phyloP scores from a whole-genome alignment of 1,139 yeast genomes.

The Nakaseomyces kungkrabaensis region DNA sequence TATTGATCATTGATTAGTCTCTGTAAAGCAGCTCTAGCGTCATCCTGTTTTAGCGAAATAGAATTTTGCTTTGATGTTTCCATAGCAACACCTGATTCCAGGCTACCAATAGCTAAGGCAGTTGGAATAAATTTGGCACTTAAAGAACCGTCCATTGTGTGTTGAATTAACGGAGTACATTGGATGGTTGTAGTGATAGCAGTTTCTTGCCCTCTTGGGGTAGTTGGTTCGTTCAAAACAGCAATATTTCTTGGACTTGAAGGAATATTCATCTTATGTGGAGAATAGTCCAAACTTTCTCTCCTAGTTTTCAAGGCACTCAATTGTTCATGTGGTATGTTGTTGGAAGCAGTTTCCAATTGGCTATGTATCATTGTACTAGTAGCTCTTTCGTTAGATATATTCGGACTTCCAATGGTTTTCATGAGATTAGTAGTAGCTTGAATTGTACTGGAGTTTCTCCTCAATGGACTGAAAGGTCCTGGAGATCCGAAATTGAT shows the following conservation, averaged over 20 bases:
- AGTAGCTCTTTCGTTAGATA: conserved; percentile 1
- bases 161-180: conserved; percentile 25
- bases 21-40: conserved; percentile 24
- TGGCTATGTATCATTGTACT: conserved; percentile 7
- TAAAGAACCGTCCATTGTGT: conserved; percentile 25
- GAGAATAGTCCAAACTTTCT: not conserved
- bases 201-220: conserved; percentile 12
- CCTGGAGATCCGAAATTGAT: conserved; percentile 15
- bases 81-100: conserved; percentile 2
- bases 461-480: conserved; percentile 7
- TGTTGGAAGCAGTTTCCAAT: conserved; percentile 18
- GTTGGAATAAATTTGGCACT: conserved; percentile 12
- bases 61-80: not conserved
- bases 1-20: conserved; percentile 20
- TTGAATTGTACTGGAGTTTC: conserved; percentile 4
- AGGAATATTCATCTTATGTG: conserved; percentile 1
- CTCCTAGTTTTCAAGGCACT: not conserved
- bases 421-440: not conserved
- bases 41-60: conserved; percentile 15
- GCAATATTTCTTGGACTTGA: conserved; percentile 2
- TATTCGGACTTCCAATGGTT: conserved; percentile 1
- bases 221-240: conserved; percentile 11
- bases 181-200: conserved; percentile 13
- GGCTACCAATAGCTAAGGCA: not conserved
- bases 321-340: conserved; percentile 22